phyloP scores from a whole-genome alignment of 331 rosid species.

The Saraca asoca region DNA sequence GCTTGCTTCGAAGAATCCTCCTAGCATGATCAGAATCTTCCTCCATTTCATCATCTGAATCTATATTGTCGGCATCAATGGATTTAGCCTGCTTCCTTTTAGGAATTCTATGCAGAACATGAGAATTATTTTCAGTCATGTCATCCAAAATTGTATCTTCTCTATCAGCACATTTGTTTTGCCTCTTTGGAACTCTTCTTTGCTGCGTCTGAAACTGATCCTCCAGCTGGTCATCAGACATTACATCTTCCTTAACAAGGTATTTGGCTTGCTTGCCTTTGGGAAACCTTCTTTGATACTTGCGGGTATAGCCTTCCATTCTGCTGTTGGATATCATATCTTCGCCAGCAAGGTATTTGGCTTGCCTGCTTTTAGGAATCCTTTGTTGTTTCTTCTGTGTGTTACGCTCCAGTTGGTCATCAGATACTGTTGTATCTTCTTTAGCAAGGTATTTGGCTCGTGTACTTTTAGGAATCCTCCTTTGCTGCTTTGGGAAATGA shows the following conservation, averaged over 20 bases:
- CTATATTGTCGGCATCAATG: conserved; percentile 33
- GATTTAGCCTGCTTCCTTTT: conserved; percentile 50
- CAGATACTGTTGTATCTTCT: conserved; percentile 33
- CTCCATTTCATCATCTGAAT: conserved; percentile 41
- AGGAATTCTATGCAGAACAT: conserved; percentile 31
- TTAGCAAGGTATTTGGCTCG: conserved; percentile 35
- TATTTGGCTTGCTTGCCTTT: conserved; percentile 51
- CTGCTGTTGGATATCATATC: conserved; percentile 42
- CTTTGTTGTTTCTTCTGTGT: conserved; percentile 20
- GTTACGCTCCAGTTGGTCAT: conserved; percentile 37
- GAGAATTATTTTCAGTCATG: conserved; percentile 30
- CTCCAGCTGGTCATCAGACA: conserved; percentile 39
- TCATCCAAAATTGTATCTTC: conserved; percentile 46
- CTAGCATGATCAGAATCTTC: conserved; percentile 40
- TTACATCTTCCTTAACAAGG: conserved; percentile 31
- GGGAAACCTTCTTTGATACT: conserved; percentile 39
- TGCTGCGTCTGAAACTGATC: conserved; percentile 40
- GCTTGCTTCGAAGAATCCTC: conserved; percentile 53
- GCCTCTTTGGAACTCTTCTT: conserved; percentile 41
- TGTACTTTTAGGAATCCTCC: conserved; percentile 49
- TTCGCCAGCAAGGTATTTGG: conserved; percentile 29
- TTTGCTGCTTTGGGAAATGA: conserved; percentile 37
- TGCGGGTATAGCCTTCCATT: conserved; percentile 33
- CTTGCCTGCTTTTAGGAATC: conserved; percentile 35
- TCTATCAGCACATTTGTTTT: conserved; percentile 43